A percentile compares a stretch with the other conserved stretches of the same genome.
Evolutionary conservation across 495 filamentous ascomycete genomes (phyloP).

Genomic region (Trichoderma reesei): DNA sequence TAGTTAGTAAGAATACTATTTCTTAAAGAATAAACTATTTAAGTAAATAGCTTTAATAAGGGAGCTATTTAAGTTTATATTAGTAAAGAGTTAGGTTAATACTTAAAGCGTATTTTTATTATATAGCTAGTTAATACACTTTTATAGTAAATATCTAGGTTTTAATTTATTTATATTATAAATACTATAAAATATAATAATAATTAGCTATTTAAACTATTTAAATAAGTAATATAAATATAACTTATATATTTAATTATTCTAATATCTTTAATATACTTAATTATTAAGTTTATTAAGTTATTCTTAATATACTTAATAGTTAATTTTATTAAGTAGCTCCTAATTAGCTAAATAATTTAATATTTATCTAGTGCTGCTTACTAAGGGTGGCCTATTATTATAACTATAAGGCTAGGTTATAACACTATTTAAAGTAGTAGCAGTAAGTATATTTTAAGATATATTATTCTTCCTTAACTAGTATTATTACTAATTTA

Average conservation of each 20-base stretch:
- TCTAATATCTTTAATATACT: too few relatives aligned
- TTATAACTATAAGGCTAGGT: too few relatives aligned
- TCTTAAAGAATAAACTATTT: neutral
- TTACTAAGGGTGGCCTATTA: too few relatives aligned
- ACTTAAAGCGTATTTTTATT: too few relatives aligned
- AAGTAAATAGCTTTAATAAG: neutral
- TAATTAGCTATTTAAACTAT: neutral
- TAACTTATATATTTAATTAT: neutral
- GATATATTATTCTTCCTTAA: neutral
- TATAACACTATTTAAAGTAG: slow-evolving; percentile 9
- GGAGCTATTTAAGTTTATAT: neutral
- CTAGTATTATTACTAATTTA: neutral
- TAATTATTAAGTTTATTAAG: too few relatives aligned
- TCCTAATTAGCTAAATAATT: too few relatives aligned
- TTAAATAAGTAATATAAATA: neutral
- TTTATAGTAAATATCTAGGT: neutral
- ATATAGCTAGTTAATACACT: neutral
- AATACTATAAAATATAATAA: neutral
- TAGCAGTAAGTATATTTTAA: slow-evolving; percentile 8
- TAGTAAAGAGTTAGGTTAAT: neutral
- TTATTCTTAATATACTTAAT: too few relatives aligned
- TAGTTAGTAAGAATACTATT: neutral
- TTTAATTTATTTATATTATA: neutral
- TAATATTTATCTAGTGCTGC: too few relatives aligned
- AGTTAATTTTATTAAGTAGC: too few relatives aligned